phyloP scores from a whole-genome alignment of 148 eudicot species.

The Amaranthus palmeri region DNA sequence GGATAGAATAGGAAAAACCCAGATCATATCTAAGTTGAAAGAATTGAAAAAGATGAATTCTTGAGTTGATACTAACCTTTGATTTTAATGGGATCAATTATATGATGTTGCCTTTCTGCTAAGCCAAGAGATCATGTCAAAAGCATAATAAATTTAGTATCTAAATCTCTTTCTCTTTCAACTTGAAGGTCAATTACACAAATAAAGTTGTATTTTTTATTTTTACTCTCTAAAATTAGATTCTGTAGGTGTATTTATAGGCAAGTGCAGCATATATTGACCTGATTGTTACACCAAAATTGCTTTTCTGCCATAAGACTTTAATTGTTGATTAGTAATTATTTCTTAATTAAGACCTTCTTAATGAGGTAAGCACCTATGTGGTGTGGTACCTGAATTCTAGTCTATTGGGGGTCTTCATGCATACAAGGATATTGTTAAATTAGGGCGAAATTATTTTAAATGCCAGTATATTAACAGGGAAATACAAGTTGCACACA shows the following conservation, averaged over 20 bases:
- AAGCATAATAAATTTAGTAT: neutral
- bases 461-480: too few relatives aligned
- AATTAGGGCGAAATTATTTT: too few relatives aligned
- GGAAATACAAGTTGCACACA: too few relatives aligned
- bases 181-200: conserved; percentile 5
- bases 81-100: neutral
- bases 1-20: neutral
- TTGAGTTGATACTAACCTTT: conserved; percentile 7
- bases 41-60: neutral
- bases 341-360: too few relatives aligned
- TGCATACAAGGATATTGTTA: too few relatives aligned
- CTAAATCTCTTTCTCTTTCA: neutral
- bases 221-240: neutral
- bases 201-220: neutral
- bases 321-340: too few relatives aligned
- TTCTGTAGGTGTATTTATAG: conserved; percentile 2
- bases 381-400: too few relatives aligned
- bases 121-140: neutral
- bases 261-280: neutral
- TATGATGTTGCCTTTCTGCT: neutral
- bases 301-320: neutral
- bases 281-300: neutral
- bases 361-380: neutral
- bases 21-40: neutral
- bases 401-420: too few relatives aligned